phyloP scores from a whole-genome alignment of 1,284 basidiomycete species.

The Porogramme epimiltina region DNA sequence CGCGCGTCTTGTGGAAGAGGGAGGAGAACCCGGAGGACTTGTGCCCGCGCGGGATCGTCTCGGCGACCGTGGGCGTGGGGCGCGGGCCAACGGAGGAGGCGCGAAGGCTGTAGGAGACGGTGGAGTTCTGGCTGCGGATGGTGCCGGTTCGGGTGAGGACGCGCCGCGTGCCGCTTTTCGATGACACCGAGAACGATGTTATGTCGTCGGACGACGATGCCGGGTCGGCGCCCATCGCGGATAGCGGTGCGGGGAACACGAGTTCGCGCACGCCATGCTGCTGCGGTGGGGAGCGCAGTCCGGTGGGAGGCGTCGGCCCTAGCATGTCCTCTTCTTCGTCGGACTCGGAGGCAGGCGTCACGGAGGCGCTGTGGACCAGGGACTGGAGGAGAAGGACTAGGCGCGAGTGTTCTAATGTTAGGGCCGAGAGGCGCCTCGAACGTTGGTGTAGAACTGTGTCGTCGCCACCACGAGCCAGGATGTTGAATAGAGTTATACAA shows the following conservation, averaged over 20 bases:
- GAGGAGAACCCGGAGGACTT: slow-evolving; percentile 28
- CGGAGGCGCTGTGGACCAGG: slow-evolving; percentile 59
- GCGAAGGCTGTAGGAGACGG: background rate
- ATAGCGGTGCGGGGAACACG: slow-evolving; percentile 66
- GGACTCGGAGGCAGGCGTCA: slow-evolving; percentile 32
- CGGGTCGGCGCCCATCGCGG: slow-evolving; percentile 35
- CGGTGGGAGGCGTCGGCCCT: slow-evolving; percentile 21
- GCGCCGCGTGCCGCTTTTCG: slow-evolving; percentile 1
- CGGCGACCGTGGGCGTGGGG: slow-evolving; percentile 9
- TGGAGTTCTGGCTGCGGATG: slow-evolving; percentile 10
- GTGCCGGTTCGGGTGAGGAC: slow-evolving; percentile 15
- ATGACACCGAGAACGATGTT: background rate
- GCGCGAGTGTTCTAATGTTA: slow-evolving; percentile 68
- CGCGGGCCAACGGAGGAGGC: slow-evolving; percentile 14
- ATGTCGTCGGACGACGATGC: slow-evolving; percentile 6
- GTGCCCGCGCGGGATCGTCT: slow-evolving; percentile 16
- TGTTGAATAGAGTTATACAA: slow-evolving; percentile 53
- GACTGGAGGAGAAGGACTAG: slow-evolving; percentile 73
- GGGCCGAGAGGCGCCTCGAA: slow-evolving; percentile 43
- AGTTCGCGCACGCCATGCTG: slow-evolving; percentile 52
- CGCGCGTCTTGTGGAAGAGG: slow-evolving; percentile 36
- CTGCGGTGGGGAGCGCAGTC: slow-evolving; percentile 25
- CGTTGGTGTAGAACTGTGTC: slow-evolving; percentile 37
- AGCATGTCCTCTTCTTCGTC: slow-evolving; percentile 41
- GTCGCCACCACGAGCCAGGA: slow-evolving; percentile 32